Percentiles rank a stretch among this genome's conserved stretches.
phyloP scores from a whole-genome alignment of 2,329 filamentous ascomycete genomes.

The Xylariaceae sp. region DNA sequence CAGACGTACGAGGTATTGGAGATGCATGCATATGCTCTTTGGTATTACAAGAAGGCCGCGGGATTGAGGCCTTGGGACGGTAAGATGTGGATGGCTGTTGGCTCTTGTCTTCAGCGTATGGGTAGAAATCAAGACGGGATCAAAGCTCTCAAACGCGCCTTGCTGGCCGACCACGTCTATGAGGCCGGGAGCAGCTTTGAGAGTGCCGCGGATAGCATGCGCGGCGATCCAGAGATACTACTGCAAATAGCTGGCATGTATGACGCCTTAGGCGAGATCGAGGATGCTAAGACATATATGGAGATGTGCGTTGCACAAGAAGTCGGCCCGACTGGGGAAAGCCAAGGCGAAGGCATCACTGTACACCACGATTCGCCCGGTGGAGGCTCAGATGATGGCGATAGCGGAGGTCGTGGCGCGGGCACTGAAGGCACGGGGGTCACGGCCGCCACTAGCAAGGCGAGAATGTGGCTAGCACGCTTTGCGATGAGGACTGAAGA shows the following conservation, averaged over 20 bases:
- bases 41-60: constrained; percentile 96
- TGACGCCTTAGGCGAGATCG: constrained; percentile 70
- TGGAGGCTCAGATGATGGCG: constrained; percentile 38
- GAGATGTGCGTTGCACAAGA: constrained; percentile 92
- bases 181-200: constrained; percentile 59
- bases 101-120: constrained; percentile 86
- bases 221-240: constrained; percentile 77
- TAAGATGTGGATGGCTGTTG: constrained; percentile 98
- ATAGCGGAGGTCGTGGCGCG: constrained; percentile 31
- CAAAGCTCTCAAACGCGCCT: constrained; percentile 86
- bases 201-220: constrained; percentile 44
- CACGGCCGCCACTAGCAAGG: constrained; percentile 85
- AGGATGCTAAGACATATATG: constrained; percentile 89
- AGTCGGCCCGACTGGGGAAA: constrained; percentile 53
- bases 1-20: constrained; percentile 97
- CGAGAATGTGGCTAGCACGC: constrained; percentile 87
- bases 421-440: constrained; percentile 65
- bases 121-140: constrained; percentile 84
- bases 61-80: constrained; percentile 92
- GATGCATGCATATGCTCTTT: constrained; percentile 95
- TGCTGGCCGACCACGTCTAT: constrained; percentile 84
- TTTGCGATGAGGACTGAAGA: constrained; percentile 74
- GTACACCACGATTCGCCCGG: constrained; percentile 53
- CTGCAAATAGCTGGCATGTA: constrained; percentile 88
- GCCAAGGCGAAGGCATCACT: constrained; percentile 47